Evolutionary conservation across 1,139 yeast species (phyloP).

Genomic region (Zygoascus hellenicus): DNA sequence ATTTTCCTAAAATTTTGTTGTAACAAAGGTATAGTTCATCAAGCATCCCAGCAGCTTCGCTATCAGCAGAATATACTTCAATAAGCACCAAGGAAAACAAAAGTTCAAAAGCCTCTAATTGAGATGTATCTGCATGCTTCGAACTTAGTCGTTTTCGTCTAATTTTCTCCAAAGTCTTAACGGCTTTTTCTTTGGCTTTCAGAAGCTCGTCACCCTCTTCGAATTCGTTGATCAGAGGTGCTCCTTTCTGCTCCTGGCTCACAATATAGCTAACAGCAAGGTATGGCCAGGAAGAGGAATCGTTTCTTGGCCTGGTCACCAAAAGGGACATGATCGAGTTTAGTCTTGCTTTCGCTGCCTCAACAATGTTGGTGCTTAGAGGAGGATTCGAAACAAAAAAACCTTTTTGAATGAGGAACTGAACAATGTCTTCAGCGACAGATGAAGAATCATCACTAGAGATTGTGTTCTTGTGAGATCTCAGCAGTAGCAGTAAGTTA

Average conservation of each 20-base stretch:
- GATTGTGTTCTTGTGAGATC: conserved; percentile 18
- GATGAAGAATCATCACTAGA: conserved; percentile 20
- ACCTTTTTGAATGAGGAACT: conserved; percentile 48
- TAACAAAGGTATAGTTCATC: conserved; percentile 54
- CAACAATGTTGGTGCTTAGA: conserved; percentile 20
- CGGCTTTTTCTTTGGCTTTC: conserved; percentile 46
- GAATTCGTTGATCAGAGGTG: conserved; percentile 27
- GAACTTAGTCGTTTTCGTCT: conserved; percentile 37
- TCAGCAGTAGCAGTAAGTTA: conserved; percentile 50
- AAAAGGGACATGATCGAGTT: conserved; percentile 49
- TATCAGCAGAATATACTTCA: conserved; percentile 68
- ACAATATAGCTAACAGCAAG: conserved; percentile 20
- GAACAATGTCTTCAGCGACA: conserved; percentile 45
- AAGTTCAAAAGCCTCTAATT: conserved; percentile 56
- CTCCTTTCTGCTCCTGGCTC: conserved; percentile 19
- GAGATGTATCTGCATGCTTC: conserved; percentile 38
- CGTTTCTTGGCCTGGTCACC: conserved; percentile 41
- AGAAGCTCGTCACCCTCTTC: conserved; percentile 34
- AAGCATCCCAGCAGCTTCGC: conserved; percentile 68
- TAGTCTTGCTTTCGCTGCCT: conserved; percentile 46
- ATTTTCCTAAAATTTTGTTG: conserved; percentile 28
- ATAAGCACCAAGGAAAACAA: conserved; percentile 72
- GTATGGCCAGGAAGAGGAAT: conserved; percentile 56
- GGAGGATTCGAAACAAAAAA: conserved; percentile 41
- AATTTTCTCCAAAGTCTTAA: conserved; percentile 46